Percentiles rank a stretch among this genome's conserved stretches.
Conservation (phyloP, 2,329 filamentous ascomycete genomes). For the Ceratocystis cubensis region DNA sequence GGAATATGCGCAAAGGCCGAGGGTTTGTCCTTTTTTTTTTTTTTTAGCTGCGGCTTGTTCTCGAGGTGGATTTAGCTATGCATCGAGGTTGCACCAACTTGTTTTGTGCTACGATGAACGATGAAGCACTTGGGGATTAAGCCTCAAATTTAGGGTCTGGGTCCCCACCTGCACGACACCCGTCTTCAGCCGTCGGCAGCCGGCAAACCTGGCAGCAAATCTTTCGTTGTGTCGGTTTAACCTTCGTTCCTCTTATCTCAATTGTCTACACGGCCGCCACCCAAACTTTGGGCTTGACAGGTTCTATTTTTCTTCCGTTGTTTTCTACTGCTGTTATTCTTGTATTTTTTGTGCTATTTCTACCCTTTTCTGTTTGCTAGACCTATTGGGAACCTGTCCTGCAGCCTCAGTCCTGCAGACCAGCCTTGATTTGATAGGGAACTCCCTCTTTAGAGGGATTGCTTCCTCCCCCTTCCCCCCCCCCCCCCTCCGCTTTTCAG, state of each 20-base stretch:
- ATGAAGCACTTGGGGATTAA: too few species aligned
- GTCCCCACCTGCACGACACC: background rate
- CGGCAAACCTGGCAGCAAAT: background rate
- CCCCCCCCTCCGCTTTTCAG: background rate
- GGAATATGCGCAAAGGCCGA: background rate
- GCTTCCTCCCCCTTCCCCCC: too few species aligned
- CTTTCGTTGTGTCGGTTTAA: background rate
- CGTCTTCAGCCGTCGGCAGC: background rate
- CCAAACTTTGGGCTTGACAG: background rate
- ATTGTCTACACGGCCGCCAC: background rate
- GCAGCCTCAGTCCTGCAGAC: background rate
- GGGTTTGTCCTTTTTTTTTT: background rate
- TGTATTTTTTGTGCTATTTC: background rate
- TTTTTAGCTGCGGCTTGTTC: background rate
- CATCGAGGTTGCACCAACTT: background rate
- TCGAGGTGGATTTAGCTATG: background rate
- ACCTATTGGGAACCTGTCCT: background rate
- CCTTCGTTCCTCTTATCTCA: conserved; percentile 5
- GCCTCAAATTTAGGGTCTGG: too few species aligned
- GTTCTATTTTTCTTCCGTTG: too few species aligned
- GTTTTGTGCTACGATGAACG: background rate
- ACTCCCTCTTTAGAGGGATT: too few species aligned
- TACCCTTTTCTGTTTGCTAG: background rate
- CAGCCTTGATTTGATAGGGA: too few species aligned
- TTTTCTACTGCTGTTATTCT: background rate